These are phyloP conservation scores for Leishmania martiniquensis DNA, from an alignment of 208 protist genomes.

Conservation along the genomic window DNA sequence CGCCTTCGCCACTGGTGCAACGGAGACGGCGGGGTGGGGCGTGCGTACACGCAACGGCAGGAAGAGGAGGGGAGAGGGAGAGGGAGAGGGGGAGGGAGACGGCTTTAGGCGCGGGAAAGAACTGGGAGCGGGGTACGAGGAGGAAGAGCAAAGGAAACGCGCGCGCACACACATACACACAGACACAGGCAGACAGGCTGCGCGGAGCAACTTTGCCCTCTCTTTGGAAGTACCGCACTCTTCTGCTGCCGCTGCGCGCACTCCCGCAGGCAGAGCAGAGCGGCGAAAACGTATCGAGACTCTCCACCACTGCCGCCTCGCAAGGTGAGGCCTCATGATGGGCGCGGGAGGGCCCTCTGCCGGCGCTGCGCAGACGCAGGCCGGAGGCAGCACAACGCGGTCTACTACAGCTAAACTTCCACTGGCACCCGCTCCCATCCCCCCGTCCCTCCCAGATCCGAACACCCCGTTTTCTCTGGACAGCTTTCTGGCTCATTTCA, in stretches of 20 bases:
- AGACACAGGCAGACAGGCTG: background rate
- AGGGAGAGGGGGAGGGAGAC: background rate
- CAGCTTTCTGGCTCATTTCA: slow-evolving; percentile 16
- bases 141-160: background rate
- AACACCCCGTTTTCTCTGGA: slow-evolving; percentile 22
- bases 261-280: too few relatives aligned
- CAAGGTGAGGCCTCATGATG: background rate
- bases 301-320: background rate
- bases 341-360: background rate
- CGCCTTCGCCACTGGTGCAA: background rate
- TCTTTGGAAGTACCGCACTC: background rate
- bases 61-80: background rate
- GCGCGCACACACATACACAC: background rate
- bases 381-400: background rate
- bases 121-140: background rate
- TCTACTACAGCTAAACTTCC: background rate
- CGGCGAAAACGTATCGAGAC: background rate
- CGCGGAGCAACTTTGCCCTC: background rate
- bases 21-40: background rate
- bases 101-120: background rate
- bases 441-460: background rate
- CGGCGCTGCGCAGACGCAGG: background rate
- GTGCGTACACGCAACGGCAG: background rate
- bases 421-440: background rate
- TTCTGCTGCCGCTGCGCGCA: background rate